Evolutionary conservation across 306 rosid genomes (phyloP), one percentile per base, ranked within the genome.

Genomic region (Potentilla sterilis): DNA sequence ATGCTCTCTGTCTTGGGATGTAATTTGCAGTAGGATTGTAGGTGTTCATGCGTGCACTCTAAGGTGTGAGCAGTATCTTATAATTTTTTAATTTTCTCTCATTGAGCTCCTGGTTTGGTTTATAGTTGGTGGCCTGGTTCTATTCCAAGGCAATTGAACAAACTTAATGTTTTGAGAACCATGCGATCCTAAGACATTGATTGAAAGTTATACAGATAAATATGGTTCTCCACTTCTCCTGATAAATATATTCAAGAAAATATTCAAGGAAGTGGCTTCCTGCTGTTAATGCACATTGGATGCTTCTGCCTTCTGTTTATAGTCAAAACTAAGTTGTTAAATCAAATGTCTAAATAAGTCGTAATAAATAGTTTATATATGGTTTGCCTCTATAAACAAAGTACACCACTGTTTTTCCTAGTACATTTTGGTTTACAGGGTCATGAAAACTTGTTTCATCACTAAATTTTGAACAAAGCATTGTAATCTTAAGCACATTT

Each of bases 11-110:
- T 73, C 40, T 24, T 77, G 67, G 78, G 67, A 54, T 59, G 80
- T 75, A 77, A 82, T 82, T 85, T 85, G 86, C 81, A 75, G 80
- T 83, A 80, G 85, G 75, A 84, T 83, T 80, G 67, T 80, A 77
- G 81, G 79, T 75, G 77, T 34, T 57, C 44, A 40, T 48, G 67
- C 76, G 41, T 69, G 63, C 37, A 12, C 69, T 40, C 22, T 57
- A 66, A 64, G 67, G 57, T 77, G 66, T 19, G 66, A 73, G 80
- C 57, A 47, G 63, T 75, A 28, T 61, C 22, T 52, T 42, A 65
- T 49, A 24, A n/a, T 46, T 77, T 46, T 28, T 28, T 28, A 6
- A 4, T 37, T 28, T 9, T 43, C 19, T 18, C 63, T 52, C 19
- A 19, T 67, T 37, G 9, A 18, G 68, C 22, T 2, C 22, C 68